These are phyloP conservation scores for Rhododendron griersonianum DNA, from an alignment of 148 eudicot genomes.

Conservation along the genomic window DNA sequence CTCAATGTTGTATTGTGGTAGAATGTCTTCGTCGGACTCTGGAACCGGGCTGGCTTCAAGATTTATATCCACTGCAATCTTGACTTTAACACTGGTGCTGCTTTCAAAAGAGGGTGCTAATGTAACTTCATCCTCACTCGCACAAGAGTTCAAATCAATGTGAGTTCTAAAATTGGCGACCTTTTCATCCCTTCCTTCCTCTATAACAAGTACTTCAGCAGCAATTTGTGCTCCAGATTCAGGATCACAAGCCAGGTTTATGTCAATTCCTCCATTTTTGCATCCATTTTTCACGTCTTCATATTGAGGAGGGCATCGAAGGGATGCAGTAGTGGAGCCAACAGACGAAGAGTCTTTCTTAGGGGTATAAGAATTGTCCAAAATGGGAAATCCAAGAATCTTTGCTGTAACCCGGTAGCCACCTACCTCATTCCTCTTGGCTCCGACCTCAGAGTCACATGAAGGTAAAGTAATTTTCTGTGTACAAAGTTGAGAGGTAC, in stretches of 20 bases:
- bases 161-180: constrained; percentile 27
- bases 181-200: constrained; percentile 29
- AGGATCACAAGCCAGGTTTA: constrained; percentile 47
- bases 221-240: constrained; percentile 25
- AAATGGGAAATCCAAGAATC: constrained; percentile 61
- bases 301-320: constrained; percentile 16
- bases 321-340: constrained; percentile 29
- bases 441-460: constrained; percentile 16
- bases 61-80: constrained; percentile 40
- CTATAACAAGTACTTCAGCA: constrained; percentile 24
- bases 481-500: constrained; percentile 18
- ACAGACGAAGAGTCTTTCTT: constrained; percentile 32
- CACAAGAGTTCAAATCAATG: constrained; percentile 73
- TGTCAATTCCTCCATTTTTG: constrained; percentile 49
- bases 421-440: constrained; percentile 18
- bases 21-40: constrained; percentile 36
- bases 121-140: constrained; percentile 54
- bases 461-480: constrained; percentile 21
- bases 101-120: constrained; percentile 28
- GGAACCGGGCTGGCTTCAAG: constrained; percentile 42
- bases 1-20: constrained; percentile 8
- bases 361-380: constrained; percentile 26
- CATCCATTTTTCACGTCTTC: constrained; percentile 25
- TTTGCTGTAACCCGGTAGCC: constrained; percentile 24
- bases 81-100: constrained; percentile 24